Conservation (phyloP, 495 filamentous ascomycete species). For the Astrothelium subdiscretum region DNA sequence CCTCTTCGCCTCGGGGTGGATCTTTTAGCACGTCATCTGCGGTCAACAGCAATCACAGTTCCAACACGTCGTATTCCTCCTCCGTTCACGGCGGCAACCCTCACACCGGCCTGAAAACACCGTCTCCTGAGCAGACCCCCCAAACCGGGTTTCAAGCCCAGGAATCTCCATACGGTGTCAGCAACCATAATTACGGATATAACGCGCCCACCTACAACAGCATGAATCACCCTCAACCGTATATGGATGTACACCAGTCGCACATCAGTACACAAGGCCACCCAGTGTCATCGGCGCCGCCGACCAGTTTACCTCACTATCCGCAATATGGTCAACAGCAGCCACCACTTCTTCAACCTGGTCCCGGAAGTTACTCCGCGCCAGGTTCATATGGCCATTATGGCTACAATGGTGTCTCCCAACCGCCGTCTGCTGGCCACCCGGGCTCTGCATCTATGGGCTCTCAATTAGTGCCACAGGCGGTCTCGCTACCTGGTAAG, state of each 20-base stretch:
- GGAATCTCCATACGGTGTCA: slow-evolving; percentile 19
- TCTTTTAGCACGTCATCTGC: slow-evolving; percentile 47
- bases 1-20: slow-evolving; percentile 57
- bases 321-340: slow-evolving; percentile 54
- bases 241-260: slow-evolving; percentile 70
- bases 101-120: slow-evolving; percentile 30
- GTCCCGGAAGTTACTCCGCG: slow-evolving; percentile 55
- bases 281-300: slow-evolving; percentile 68
- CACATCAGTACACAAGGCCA: slow-evolving; percentile 79
- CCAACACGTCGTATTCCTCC: slow-evolving; percentile 37
- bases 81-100: slow-evolving; percentile 38
- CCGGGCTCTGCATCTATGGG: slow-evolving; percentile 59
- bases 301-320: slow-evolving; percentile 58
- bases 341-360: slow-evolving; percentile 72
- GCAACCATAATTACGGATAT: slow-evolving; percentile 20
- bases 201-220: slow-evolving; percentile 38
- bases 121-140: slow-evolving; percentile 36
- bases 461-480: slow-evolving; percentile 23
- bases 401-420: slow-evolving; percentile 59
- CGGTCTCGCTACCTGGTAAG: slow-evolving; percentile 24
- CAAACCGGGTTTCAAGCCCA: slow-evolving; percentile 15
- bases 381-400: slow-evolving; percentile 58
- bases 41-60: slow-evolving; percentile 24
- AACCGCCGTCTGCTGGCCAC: slow-evolving; percentile 59
- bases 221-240: slow-evolving; percentile 77